Evolutionary conservation across 345 rosid species (phyloP), one percentile per base, ranked within the genome.

Genomic region (Erodium maritimum): DNA sequence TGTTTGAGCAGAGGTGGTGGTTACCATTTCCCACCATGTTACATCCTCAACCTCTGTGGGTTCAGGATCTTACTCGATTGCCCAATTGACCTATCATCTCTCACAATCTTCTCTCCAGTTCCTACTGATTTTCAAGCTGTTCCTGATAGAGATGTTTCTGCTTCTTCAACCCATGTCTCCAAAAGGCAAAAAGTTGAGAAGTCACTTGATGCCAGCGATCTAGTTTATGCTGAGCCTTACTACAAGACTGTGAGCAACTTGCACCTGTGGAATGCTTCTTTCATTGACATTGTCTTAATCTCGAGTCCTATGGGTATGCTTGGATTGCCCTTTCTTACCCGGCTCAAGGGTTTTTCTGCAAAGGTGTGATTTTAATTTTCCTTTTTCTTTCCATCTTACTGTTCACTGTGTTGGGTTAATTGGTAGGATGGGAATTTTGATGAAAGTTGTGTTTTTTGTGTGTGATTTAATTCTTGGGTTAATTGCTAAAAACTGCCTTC

Each of bases 301-400:
- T 81, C 96, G 12, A 88, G 82, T 62, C 84, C 85, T 1, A 77
- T 74, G 82, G 90, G 96, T 56, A 73, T 91, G 78, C 87, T 91
- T 1, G 98, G 96, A 23, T 78, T 91, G 61, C 98, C 91, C 0
- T 83, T 81, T 72, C 85, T 91, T 51, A 84, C 86, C 42, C 84
- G 69, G 48, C 65, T 34, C 34, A 70, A 77, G 50, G 77, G 76
- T 6, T 91, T 88, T 72, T 81, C 81, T 34, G 95, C 96, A 5
- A 84, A 86, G 95, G 96, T 91, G 75, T 64, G 18, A 17, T 3
- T 20, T 0, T 1, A 42, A 17, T 21, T 1, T 0, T 0, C 54
- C n/a, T 18, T 24, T 23, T 50, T 29, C 37, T 29, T 29, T 29
- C 37, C 37, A 6, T 29, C 37, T 11, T 29, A 5, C 1, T 1